Conservation (phyloP, 192 early-diverging fungal genomes). For the Geranomyces michiganensis region DNA sequence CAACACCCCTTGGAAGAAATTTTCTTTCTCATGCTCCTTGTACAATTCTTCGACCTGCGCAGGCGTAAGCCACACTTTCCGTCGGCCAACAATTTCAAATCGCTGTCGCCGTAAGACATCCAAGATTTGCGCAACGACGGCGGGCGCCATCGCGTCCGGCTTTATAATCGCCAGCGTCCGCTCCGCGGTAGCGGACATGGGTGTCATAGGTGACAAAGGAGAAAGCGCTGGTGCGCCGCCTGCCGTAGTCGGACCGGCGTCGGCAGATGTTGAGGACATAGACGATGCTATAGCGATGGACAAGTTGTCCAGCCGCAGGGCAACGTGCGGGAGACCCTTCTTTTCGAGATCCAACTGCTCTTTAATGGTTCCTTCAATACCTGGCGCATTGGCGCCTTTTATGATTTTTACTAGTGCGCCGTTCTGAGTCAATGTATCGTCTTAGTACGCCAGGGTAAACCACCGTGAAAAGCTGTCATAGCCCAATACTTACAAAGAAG, state of each 20-base stretch:
- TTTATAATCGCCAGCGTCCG: slow-evolving; percentile 63
- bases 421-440: slow-evolving; percentile 44
- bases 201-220: slow-evolving; percentile 20
- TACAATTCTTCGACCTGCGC: slow-evolving; percentile 58
- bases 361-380: slow-evolving; percentile 57
- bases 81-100: slow-evolving; percentile 48
- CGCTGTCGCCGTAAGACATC: slow-evolving; percentile 49
- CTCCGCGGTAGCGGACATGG: slow-evolving; percentile 37
- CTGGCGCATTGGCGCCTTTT: slow-evolving; percentile 61
- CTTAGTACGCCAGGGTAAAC: slow-evolving; percentile 1
- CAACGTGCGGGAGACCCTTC: slow-evolving; percentile 40
- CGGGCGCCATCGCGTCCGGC: slow-evolving; percentile 62
- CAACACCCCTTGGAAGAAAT: slow-evolving; percentile 50
- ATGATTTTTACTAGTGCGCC: slow-evolving; percentile 57
- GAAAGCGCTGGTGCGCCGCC: not conserved
- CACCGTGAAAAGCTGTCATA: slow-evolving; percentile 21
- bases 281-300: not conserved
- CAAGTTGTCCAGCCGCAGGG: slow-evolving; percentile 30
- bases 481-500: slow-evolving; percentile 45
- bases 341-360: slow-evolving; percentile 56
- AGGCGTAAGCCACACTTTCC: slow-evolving; percentile 55
- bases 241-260: too few species aligned
- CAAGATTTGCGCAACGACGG: slow-evolving; percentile 49
- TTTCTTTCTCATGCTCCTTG: slow-evolving; percentile 51
- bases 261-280: not conserved